Base-by-base conservation (phyloP, 257 asterid species). In the Nyctanthes arbortristis region DNA sequence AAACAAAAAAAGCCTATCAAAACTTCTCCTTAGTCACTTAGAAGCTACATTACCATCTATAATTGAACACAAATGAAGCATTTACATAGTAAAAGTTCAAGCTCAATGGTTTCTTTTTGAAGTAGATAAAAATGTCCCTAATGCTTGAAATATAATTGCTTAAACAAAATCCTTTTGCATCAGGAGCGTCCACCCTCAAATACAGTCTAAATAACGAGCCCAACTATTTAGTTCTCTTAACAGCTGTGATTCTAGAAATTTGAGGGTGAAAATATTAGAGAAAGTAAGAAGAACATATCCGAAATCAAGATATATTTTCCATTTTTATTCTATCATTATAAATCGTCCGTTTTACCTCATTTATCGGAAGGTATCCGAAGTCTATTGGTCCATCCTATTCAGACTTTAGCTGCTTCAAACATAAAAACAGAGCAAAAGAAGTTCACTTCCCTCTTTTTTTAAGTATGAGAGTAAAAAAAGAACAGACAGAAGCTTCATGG, bases 161-260 rank as follows among this genome's bases (percentile, higher is more conserved):
- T 45, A n/a, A 40, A 16, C 16, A 40, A 16, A 45, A 27, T 2
- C 5, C 56, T 29, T 66, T 66, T 22, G 34, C 58, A 47, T 61
- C 29, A 49, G 68, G 28, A n/a, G 16, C 55, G 52, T 4, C 70
- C 63, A 12, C 60, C 31, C 57, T 28, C 20, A 14, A 68, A 68
- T 10, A 25, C 28, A 64, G 14, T 61, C 28, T n/a, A n/a, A n/a
- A n/a, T n/a, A n/a, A n/a, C n/a, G n/a, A n/a, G n/a, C 28, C 27
- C 30, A 56, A 25, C 27, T 29, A 18, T 63, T 34, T 60, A 25
- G 63, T 24, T 32, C 35, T 57, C 55, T n/a, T 45, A n/a, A 18
- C 6, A 4, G 67, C n/a, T n/a, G n/a, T n/a, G n/a, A n/a, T n/a
- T n/a, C n/a, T n/a, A n/a, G n/a, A n/a, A 36, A 43, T 31, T 29